Base-by-base conservation (phyloP, 352 stramenopile species). In the Aphanomyces astaci region DNA sequence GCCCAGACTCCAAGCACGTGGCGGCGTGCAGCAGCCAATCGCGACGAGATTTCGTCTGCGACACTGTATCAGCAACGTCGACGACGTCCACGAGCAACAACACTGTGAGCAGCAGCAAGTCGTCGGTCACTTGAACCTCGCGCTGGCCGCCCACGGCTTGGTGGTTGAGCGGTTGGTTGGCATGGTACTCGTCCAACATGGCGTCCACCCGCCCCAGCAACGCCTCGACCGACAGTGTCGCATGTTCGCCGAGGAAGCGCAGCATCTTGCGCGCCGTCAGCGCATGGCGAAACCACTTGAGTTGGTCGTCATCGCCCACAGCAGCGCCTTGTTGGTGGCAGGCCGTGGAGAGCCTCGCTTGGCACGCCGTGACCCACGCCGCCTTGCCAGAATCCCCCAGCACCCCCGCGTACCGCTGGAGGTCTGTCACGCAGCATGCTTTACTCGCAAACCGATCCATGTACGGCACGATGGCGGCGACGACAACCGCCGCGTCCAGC, bases 121-220 rank as follows among this genome's bases (percentile, higher is more conserved):
- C 84, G 64, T 95, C 86, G 24, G 84, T 93, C 59, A 85, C 78
- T 68, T 95, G 86, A 31, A 95, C 86, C 53, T 95, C 86, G 28
- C 85, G 82, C 54, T 94, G 86, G 0, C 86, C 84, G 28, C 86
- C 86, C 11, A 76, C 85, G 57, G 75, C 80, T 46, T 77, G 83
- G 13, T 80, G 63, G 48, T 92, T 94, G 22, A 94, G 78, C 83
- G 81, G 92, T 36, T 75, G 84, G 13, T 75, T 82, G 9, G 73
- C 73, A 71, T 89, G 72, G 66, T 94, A 94, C 62, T 92, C 82
- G 36, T 70, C 55, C 53, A 90, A 76, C 13, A 90, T 75, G 15
- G 78, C 66, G 45, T 77, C 72, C 30, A 76, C 80, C 4, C 90
- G 59, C 0, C 45, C 27, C 15, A 80, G 68, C 25, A 92, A 70